Evolutionary conservation across 345 rosid genomes (phyloP).

Genomic region (Pseudoturritis turrita): DNA sequence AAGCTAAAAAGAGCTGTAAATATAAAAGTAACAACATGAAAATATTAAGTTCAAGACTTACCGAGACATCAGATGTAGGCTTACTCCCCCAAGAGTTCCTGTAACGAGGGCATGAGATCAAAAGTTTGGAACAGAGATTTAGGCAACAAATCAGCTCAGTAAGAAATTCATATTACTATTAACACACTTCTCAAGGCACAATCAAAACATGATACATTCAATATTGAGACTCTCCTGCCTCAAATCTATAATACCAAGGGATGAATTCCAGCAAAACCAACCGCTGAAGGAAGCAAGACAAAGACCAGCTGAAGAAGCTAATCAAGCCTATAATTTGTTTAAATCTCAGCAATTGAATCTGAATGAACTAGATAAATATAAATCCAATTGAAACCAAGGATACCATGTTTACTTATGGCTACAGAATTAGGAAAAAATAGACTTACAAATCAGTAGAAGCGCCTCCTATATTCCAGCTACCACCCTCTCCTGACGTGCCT

Average conservation of each 20-base stretch:
- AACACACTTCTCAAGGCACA: not conserved
- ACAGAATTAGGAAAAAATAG: not conserved
- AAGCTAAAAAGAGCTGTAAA: not conserved
- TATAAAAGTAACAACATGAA: not conserved
- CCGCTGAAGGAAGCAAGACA: not conserved
- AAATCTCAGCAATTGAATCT: not conserved
- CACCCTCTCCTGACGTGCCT: conserved; percentile 58
- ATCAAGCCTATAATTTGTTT: not conserved
- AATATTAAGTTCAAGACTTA: not conserved
- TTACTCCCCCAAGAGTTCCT: conserved; percentile 30
- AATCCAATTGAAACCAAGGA: not conserved
- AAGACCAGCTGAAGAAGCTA: not conserved
- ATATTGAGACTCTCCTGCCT: conserved; percentile 2
- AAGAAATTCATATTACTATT: not conserved
- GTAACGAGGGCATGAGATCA: not conserved
- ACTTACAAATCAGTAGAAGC: conserved; percentile 54
- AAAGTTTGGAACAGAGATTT: not conserved
- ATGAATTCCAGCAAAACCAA: not conserved
- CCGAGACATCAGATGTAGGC: conserved; percentile 22
- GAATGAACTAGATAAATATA: not conserved
- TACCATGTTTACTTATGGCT: not conserved
- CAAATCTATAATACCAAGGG: not conserved
- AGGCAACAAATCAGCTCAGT: not conserved
- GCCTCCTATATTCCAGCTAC: conserved; percentile 59
- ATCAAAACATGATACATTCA: not conserved